These are phyloP conservation scores for Penicillium decumbens DNA, from an alignment of 2,329 filamentous ascomycete species.

Conservation along the genomic window DNA sequence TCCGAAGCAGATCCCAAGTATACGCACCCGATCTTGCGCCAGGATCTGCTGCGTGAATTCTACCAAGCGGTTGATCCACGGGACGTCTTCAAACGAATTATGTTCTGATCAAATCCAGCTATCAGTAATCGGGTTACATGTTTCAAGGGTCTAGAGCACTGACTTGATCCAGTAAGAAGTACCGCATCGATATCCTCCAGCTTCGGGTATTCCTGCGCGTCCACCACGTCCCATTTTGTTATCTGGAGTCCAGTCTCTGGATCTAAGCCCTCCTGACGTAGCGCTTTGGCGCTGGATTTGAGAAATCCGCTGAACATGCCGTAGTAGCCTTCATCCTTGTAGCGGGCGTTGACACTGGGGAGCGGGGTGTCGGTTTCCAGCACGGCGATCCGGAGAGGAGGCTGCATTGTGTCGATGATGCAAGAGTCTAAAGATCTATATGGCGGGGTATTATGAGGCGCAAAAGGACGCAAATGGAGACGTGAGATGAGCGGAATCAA, in stretches of 20 bases:
- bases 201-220: conserved; percentile 63
- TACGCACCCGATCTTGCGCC: conserved; percentile 57
- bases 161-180: conserved; percentile 69
- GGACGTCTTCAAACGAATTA: conserved; percentile 67
- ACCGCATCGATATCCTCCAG: conserved; percentile 74
- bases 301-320: conserved; percentile 64
- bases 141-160: conserved; percentile 21
- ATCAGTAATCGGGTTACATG: not conserved
- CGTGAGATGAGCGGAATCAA: not conserved
- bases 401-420: conserved; percentile 25
- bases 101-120: conserved; percentile 49
- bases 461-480: not conserved
- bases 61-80: conserved; percentile 73
- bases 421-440: not conserved
- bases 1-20: conserved; percentile 83
- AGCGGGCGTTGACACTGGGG: conserved; percentile 58
- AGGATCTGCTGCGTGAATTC: conserved; percentile 62
- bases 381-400: conserved; percentile 70
- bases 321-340: conserved; percentile 60
- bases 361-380: conserved; percentile 82
- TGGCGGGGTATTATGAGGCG: not conserved
- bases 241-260: conserved; percentile 51
- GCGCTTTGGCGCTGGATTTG: conserved; percentile 48
- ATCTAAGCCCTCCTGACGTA: conserved; percentile 35
- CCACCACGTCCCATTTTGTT: conserved; percentile 66